Conservation (phyloP, 257 asterid species). For the Parsonsia alboflavescens region DNA sequence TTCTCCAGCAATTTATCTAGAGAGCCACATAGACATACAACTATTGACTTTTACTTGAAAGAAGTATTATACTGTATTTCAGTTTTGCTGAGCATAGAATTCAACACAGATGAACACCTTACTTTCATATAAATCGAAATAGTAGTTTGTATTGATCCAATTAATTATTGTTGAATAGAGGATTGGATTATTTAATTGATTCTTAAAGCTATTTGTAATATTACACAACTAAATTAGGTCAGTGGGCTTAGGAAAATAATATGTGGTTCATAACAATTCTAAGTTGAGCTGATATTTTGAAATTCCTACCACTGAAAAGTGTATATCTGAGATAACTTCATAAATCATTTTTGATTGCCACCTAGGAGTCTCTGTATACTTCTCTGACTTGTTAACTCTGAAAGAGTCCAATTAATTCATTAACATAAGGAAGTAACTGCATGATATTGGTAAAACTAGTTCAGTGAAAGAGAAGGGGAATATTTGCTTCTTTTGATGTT, state of each 20-base stretch:
- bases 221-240: neutral
- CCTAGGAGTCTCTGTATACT: neutral
- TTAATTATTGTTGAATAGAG: neutral
- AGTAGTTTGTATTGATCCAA: neutral
- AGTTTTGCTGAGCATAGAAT: neutral
- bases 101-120: neutral
- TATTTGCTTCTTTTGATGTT: neutral
- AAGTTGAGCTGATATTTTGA: neutral
- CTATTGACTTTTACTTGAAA: neutral
- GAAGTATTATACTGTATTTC: neutral
- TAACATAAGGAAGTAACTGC: neutral
- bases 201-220: neutral
- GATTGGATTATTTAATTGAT: neutral
- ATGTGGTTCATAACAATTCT: neutral
- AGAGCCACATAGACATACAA: neutral
- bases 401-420: neutral
- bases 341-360: neutral
- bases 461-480: neutral
- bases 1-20: neutral
- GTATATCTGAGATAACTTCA: neutral
- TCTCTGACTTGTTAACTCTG: neutral
- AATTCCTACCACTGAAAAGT: neutral
- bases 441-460: neutral
- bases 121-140: neutral
- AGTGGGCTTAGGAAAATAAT: neutral